Evolutionary conservation across 371 early-diverging fungal species (phyloP), one percentile per base, ranked within the genome.

Genomic region (Saksenaea oblongispora): DNA sequence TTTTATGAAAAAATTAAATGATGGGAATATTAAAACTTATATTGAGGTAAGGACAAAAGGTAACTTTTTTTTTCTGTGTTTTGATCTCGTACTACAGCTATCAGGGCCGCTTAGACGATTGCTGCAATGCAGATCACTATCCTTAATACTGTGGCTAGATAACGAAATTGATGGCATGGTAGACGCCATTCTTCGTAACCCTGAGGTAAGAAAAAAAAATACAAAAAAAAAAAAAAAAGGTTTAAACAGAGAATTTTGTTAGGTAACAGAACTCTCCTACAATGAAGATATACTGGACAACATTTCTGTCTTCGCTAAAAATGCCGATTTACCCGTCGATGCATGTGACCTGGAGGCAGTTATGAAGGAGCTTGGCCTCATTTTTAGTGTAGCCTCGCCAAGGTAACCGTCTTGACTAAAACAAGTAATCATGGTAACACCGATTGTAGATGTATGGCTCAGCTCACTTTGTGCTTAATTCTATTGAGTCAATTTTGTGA

Each of bases 231-330:
- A 5, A 22, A 31, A 31, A 31, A 31, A 31, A 31, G 7, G 31
- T 31, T 22, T 47, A 24, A 47, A 47, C 27, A 39, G 15, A 11
- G n/a, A 39, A 34, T 60, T 26, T 35, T 54, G 47, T 17, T 47
- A 47, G 51, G 22, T 22, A 7, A 47, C 57, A 56, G 55, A 28
- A 41, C 31, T 61, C 51, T 53, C 36, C 4, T 57, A 15, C 22
- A 22, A 63, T 64, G 39, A 58, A 51, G 54, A 55, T 54, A 56
- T 56, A 56, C 42, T 37, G 31, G 34, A 63, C 57, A 56, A 63
- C 56, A 31, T 47, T 10, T 7, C 11, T 47, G 27, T 22, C 10
- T 47, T 47, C 22, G 51, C 51, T 1, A 47, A 47, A 22, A 22
- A 17, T 47, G 51, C 22, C 51, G 51, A 47, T 47, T 47, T 47